Percentiles rank a stretch among this genome's conserved stretches.
Conservation (phyloP, 805 yeast genomes). For the Millerago galiae region DNA sequence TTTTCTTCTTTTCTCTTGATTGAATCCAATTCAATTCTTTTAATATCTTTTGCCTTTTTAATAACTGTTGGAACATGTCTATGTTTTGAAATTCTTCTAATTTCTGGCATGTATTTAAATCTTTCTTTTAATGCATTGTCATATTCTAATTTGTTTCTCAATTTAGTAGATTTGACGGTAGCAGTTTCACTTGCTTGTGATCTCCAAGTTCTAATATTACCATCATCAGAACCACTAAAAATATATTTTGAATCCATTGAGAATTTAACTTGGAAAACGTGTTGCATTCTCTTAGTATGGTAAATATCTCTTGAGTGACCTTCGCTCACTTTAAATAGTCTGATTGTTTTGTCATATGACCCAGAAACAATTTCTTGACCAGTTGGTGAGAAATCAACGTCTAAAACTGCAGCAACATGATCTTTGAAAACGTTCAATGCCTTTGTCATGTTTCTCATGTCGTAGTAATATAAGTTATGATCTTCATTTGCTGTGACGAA, state of each 20-base stretch:
- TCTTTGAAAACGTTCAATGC: slow-evolving; percentile 86
- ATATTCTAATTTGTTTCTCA: slow-evolving; percentile 80
- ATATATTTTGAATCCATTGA: slow-evolving; percentile 88
- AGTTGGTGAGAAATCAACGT: slow-evolving; percentile 91
- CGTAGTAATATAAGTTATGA: slow-evolving; percentile 91
- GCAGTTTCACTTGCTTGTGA: slow-evolving; percentile 79
- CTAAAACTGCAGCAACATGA: slow-evolving; percentile 94
- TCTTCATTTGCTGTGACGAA: slow-evolving; percentile 93
- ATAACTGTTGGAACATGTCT: slow-evolving; percentile 85
- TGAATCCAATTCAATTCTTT: slow-evolving; percentile 64
- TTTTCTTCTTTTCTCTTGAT: slow-evolving; percentile 79
- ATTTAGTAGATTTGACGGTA: slow-evolving; percentile 70
- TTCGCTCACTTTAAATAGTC: slow-evolving; percentile 66
- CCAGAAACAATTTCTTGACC: slow-evolving; percentile 96
- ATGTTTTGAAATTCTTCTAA: slow-evolving; percentile 82
- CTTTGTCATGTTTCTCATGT: slow-evolving; percentile 84
- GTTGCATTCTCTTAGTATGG: slow-evolving; percentile 97
- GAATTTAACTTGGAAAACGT: slow-evolving; percentile 75
- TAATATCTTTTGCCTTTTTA: slow-evolving; percentile 86
- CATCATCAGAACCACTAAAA: slow-evolving; percentile 90
- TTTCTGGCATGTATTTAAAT: slow-evolving; percentile 94
- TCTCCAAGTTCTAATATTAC: slow-evolving; percentile 93
- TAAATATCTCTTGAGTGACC: slow-evolving; percentile 95
- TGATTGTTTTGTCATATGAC: slow-evolving; percentile 86
- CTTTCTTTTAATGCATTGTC: slow-evolving; percentile 88